phyloP scores from a whole-genome alignment of 495 filamentous ascomycete species.

The Parathielavia hyrcaniae region DNA sequence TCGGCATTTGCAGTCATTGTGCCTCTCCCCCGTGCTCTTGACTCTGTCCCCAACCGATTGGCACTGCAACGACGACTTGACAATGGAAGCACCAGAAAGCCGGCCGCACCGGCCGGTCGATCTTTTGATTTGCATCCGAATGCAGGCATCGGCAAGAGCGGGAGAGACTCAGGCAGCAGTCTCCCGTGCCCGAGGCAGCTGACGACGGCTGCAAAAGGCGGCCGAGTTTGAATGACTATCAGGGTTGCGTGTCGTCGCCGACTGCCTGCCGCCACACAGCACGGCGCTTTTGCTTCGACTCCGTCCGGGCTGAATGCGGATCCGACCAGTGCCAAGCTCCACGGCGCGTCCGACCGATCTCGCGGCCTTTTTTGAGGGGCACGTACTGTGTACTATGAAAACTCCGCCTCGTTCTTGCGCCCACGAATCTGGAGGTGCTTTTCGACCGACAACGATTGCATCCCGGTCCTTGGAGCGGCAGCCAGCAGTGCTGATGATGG shows the following conservation, averaged over 20 bases:
- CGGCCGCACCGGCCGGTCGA: too few species aligned
- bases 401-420: not conserved
- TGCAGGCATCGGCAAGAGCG: too few species aligned
- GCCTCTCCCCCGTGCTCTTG: too few species aligned
- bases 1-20: not conserved
- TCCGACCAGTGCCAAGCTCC: not conserved
- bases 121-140: too few species aligned
- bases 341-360: not conserved
- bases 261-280: constrained; percentile 1
- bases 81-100: too few species aligned
- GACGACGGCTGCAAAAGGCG: not conserved
- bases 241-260: not conserved
- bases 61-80: too few species aligned
- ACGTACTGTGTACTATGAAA: not conserved
- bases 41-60: too few species aligned
- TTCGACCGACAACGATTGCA: not conserved
- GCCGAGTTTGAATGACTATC: not conserved
- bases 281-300: not conserved
- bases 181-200: not conserved
- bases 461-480: not conserved
- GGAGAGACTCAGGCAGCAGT: too few species aligned
- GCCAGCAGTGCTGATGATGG: not conserved
- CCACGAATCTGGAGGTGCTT: not conserved
- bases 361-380: not conserved
- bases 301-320: constrained; percentile 3